Evolutionary conservation across 352 stramenopile genomes (phyloP), one percentile per base, ranked within the genome.

Genomic region (Pythium scleroteichum): DNA sequence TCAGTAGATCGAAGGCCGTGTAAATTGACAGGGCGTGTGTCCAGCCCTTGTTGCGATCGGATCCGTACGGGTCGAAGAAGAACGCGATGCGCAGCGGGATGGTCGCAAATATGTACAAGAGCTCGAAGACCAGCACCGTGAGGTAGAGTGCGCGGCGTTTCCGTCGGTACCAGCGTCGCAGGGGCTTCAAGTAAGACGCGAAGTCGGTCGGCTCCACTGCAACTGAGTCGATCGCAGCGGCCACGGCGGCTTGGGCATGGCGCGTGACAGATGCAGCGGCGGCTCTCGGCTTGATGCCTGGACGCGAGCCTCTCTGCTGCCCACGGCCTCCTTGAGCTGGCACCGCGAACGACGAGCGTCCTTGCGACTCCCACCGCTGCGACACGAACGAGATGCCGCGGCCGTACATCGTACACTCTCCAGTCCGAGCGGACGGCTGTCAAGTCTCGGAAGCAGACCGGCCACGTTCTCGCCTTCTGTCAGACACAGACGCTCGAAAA

Each of bases 1-100:
- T 69, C 5, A 93, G 54, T 5, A 87, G 7, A 23, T 93, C 83
- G 13, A 85, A 53, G 0, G 49, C 35, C 24, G 79, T 75, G 24
- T 87, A 76, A 4, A 87, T 58, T 9, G 73, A 79, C 49, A 90
- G 70, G 22, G 72, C 70, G 0, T 33, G 42, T 2, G 72, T 87
- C 82, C 82, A 92, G 0, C 62, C 64, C 3, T 51, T 27, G 0
- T 29, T n/a, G 46, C 63, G 68, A 22, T 17, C 33, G 5, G 38
- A 12, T n/a, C 27, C 32, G 48, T 69, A 76, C 29, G 75, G 75
- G 27, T 85, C 65, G 22, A 71, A 80, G 35, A 76, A 78, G 29
- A 85, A 66, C 9, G 60, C 75, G 4, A 78, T 56, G 9, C 75
- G 72, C 9, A 82, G 62, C 22, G 75, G 75, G 1, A 85, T 52